phyloP scores from a whole-genome alignment of 2,329 filamentous ascomycete species.

The Bipolaris zeicola region DNA sequence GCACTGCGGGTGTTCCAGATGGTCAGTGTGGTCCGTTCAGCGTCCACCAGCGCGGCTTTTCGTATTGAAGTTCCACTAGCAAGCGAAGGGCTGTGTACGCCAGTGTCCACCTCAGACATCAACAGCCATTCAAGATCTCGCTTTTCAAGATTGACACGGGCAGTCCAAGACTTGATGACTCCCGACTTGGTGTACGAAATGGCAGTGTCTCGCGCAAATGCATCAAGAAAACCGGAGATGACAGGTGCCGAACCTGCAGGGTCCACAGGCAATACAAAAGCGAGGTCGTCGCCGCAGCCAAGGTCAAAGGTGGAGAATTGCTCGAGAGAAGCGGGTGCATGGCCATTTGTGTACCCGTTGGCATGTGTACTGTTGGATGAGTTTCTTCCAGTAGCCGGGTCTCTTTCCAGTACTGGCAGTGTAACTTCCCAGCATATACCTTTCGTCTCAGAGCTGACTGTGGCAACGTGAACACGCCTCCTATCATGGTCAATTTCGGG shows the following conservation, averaged over 20 bases:
- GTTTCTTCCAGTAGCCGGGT: conserved; percentile 37
- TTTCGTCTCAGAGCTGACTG: conserved; percentile 76
- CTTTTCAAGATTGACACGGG: conserved; percentile 68
- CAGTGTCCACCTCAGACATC: conserved; percentile 81
- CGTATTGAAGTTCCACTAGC: conserved; percentile 85
- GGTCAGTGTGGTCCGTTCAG: conserved; percentile 73
- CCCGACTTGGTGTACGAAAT: conserved; percentile 81
- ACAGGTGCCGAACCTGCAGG: conserved; percentile 76
- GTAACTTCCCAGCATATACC: conserved; percentile 82
- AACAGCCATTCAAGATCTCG: conserved; percentile 76
- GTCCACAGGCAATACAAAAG: conserved; percentile 77
- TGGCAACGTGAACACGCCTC: conserved; percentile 69
- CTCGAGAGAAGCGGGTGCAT: conserved; percentile 55
- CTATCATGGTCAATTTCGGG: conserved; percentile 66
- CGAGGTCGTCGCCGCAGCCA: conserved; percentile 58
- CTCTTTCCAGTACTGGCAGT: conserved; percentile 57
- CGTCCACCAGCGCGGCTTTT: conserved; percentile 83
- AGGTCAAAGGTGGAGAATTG: conserved; percentile 77
- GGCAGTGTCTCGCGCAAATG: conserved; percentile 84
- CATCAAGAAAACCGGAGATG: conserved; percentile 79
- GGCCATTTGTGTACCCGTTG: conserved; percentile 40
- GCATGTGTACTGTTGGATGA: conserved; percentile 29
- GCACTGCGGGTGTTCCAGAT: conserved; percentile 90
- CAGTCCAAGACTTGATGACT: conserved; percentile 82
- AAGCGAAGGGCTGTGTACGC: conserved; percentile 72